These are phyloP conservation scores for Calonectria crousiana DNA, from an alignment of 2,329 filamentous ascomycete species.

Conservation along the genomic window DNA sequence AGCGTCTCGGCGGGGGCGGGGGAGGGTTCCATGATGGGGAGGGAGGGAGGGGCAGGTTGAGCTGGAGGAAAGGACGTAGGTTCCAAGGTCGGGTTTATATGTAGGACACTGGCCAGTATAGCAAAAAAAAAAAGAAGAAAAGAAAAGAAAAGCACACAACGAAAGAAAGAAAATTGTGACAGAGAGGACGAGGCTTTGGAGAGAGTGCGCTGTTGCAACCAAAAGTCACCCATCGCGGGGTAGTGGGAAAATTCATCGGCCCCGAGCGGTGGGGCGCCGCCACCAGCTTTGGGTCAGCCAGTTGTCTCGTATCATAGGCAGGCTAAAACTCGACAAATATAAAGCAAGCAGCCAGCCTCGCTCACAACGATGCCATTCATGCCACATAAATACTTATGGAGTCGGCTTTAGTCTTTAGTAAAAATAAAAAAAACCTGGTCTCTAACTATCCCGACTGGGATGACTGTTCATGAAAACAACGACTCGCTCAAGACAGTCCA, in stretches of 20 bases:
- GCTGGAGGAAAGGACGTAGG: neutral
- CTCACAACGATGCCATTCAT: neutral
- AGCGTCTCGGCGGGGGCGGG: slow-evolving; percentile 61
- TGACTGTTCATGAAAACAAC: neutral
- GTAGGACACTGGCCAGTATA: neutral
- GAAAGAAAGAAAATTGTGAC: neutral
- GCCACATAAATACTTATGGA: neutral
- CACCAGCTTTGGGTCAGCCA: neutral
- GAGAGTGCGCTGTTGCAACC: neutral
- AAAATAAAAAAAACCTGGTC: too few species aligned
- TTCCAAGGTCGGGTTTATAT: neutral
- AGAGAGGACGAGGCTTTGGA: slow-evolving; percentile 16
- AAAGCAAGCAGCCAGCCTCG: neutral
- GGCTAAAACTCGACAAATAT: neutral
- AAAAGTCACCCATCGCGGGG: slow-evolving; percentile 27
- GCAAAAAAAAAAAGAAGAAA: neutral
- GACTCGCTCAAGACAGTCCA: neutral
- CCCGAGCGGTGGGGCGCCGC: slow-evolving; percentile 15
- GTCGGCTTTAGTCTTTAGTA: neutral
- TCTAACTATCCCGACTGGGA: neutral
- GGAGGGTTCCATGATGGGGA: neutral
- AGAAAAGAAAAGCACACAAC: too few species aligned
- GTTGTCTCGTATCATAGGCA: neutral
- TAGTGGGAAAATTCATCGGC: slow-evolving; percentile 28
- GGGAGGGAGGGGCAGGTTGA: neutral